Evolutionary conservation across 441 rosid species (phyloP), one percentile per base, ranked within the genome.

Genomic region (Omphalea diandra): DNA sequence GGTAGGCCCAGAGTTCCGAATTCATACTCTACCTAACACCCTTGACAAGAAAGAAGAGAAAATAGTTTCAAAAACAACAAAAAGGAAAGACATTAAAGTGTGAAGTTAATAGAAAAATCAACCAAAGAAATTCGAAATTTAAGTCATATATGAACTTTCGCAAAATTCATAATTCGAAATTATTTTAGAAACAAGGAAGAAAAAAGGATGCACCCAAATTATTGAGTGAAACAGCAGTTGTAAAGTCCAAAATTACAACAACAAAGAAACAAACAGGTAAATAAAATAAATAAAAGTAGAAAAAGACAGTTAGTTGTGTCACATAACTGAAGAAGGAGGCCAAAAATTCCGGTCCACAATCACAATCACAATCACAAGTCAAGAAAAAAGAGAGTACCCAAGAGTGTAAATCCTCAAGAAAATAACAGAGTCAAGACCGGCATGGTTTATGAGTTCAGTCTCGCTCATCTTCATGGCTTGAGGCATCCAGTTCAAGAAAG

Each of bases 401-500:
- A 93, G 97, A 82, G 84, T 81, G 80, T 93, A 93, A 67, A 93
- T 88, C 76, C 99, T 86, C 75, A 95, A 81, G 81, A 95, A 95
- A 67, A 83, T 81, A 69, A 98, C 99, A 76, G 99, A 95, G 68
- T 95, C 99, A 60, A 95, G 90, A 14, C 99, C 98, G 69, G 98
- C 98, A 73, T 93, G 99, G 60, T 70, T 82, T 46, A 93, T 86
- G 65, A 95, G 88, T 77, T 95, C 87, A 31, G 86, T 29, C 71
- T 95, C 95, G 62, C 75, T 78, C 97, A 93, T 93, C 80, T 66
- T 89, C 90, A 93, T 41, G 72, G 99, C 99, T 71, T 95, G 92
- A 73, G 99, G 98, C 99, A 95, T 95, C 99, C 99, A 95, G 79
- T 86, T 95, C 38, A 95, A 78, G 88, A 95, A 95, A 67, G 94